Evolutionary conservation across 805 yeast genomes (phyloP).

Genomic region (Ogataea nitratoaversa): DNA sequence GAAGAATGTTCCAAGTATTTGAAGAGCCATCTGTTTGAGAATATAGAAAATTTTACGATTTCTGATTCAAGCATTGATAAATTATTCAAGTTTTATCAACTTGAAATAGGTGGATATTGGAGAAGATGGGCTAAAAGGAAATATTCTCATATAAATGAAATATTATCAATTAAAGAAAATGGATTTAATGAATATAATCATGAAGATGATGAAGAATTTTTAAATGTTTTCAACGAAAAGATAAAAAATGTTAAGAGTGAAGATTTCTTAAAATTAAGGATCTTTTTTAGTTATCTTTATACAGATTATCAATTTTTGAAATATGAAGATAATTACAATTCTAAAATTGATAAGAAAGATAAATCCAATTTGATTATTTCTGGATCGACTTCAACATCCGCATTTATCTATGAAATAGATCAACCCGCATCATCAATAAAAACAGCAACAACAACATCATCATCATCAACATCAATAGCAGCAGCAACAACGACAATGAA

Average conservation of each 20-base stretch:
- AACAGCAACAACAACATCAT: too few relatives aligned
- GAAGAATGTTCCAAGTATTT: conserved; percentile 64
- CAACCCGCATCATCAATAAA: too few relatives aligned
- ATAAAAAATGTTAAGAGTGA: conserved; percentile 17
- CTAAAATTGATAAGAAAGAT: conserved; percentile 3
- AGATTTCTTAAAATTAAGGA: conserved; percentile 58
- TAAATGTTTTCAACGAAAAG: too few relatives aligned
- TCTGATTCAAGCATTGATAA: conserved; percentile 33
- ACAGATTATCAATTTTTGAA: conserved; percentile 60
- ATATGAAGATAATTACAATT: conserved; percentile 24
- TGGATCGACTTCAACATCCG: conserved; percentile 35
- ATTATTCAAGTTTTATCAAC: conserved; percentile 51
- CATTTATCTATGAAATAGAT: conserved; percentile 29
- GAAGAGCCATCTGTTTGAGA: conserved; percentile 45
- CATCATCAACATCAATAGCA: too few relatives aligned
- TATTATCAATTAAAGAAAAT: conserved; percentile 11
- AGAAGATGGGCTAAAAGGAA: conserved; percentile 57
- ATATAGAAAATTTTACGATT: conserved; percentile 43
- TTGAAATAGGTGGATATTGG: conserved; percentile 82
- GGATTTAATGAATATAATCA: conserved; percentile 4
- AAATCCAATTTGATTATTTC: conserved; percentile 22
- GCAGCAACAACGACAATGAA: too few relatives aligned
- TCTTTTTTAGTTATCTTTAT: conserved; percentile 60
- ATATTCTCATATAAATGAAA: conserved; percentile 17
- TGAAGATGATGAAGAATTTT: conserved; percentile 8